Evolutionary conservation across 352 stramenopile species (phyloP).

Genomic region (Pythium myriotylum): DNA sequence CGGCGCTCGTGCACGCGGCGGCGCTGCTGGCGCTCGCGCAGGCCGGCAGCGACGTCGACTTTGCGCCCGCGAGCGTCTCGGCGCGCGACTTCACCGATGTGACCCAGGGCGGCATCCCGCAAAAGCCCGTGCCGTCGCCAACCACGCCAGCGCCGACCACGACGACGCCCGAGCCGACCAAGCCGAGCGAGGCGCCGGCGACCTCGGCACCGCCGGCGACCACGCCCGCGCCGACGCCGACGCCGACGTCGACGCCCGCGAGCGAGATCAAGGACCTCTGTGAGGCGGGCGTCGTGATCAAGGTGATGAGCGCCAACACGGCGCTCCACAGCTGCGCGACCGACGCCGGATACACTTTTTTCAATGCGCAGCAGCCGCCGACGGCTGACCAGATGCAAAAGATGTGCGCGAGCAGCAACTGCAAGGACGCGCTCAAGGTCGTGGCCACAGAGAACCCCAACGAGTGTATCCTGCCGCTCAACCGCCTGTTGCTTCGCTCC

Average conservation of each 20-base stretch:
- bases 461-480: constrained; percentile 21
- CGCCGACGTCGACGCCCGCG: constrained; percentile 1
- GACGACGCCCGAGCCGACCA: not conserved
- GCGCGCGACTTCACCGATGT: not conserved
- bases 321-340: constrained; percentile 10
- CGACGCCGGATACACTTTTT: constrained; percentile 18
- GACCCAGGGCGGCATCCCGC: constrained; percentile 1
- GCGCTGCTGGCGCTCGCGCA: constrained; percentile 15
- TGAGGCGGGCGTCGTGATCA: constrained; percentile 5
- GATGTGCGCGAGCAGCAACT: constrained; percentile 17
- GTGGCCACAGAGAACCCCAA: constrained; percentile 1
- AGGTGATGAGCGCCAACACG: constrained; percentile 13
- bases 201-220: constrained; percentile 2
- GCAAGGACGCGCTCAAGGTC: constrained; percentile 7
- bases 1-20: constrained; percentile 8
- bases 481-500: constrained; percentile 11
- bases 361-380: constrained; percentile 4
- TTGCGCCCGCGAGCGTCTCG: constrained; percentile 4
- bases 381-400: constrained; percentile 16
- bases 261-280: constrained; percentile 2
- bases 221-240: not conserved
- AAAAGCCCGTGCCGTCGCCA: not conserved
- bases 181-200: not conserved
- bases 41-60: constrained; percentile 8
- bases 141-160: not conserved